These are phyloP conservation scores for Clohesyomyces aquaticus DNA, from an alignment of 495 filamentous ascomycete genomes.

Conservation along the genomic window DNA sequence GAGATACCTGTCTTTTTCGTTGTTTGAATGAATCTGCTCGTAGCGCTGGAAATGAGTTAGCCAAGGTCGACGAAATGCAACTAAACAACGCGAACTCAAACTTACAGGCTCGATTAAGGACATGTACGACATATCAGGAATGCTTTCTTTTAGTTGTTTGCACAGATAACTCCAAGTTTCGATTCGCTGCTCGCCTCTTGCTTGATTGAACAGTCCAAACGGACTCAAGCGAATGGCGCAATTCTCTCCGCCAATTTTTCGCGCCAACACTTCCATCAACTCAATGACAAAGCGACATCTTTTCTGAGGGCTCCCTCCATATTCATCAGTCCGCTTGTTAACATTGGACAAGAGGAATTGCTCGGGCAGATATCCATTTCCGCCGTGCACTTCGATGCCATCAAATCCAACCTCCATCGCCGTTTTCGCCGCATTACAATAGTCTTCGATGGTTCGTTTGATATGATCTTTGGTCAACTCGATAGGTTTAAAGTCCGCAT, in stretches of 20 bases:
- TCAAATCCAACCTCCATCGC: conserved; percentile 55
- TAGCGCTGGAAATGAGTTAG: conserved; percentile 46
- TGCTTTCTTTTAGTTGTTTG: conserved; percentile 49
- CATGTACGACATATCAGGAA: conserved; percentile 49
- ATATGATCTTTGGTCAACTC: conserved; percentile 55
- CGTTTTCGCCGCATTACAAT: conserved; percentile 46
- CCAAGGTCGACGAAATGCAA: background rate
- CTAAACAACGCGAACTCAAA: conserved; percentile 4
- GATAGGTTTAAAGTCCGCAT: conserved; percentile 52
- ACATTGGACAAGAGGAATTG: conserved; percentile 46
- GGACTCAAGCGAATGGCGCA: conserved; percentile 28
- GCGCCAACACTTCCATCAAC: conserved; percentile 39
- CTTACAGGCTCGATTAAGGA: conserved; percentile 58
- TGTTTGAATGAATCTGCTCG: conserved; percentile 54
- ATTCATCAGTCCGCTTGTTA: conserved; percentile 45
- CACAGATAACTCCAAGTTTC: conserved; percentile 58
- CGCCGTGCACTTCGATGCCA: conserved; percentile 55
- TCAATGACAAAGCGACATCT: conserved; percentile 44
- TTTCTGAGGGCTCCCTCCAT: conserved; percentile 45
- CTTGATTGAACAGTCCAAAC: conserved; percentile 56
- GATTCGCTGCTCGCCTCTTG: conserved; percentile 50
- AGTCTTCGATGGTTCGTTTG: conserved; percentile 48
- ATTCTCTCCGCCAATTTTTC: conserved; percentile 27
- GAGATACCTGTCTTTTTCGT: conserved; percentile 53
- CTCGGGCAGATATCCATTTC: conserved; percentile 46